Percentiles rank a stretch among this genome's conserved stretches.
phyloP scores from a whole-genome alignment of 2,329 filamentous ascomycete species.

The Fusarium sororula region DNA sequence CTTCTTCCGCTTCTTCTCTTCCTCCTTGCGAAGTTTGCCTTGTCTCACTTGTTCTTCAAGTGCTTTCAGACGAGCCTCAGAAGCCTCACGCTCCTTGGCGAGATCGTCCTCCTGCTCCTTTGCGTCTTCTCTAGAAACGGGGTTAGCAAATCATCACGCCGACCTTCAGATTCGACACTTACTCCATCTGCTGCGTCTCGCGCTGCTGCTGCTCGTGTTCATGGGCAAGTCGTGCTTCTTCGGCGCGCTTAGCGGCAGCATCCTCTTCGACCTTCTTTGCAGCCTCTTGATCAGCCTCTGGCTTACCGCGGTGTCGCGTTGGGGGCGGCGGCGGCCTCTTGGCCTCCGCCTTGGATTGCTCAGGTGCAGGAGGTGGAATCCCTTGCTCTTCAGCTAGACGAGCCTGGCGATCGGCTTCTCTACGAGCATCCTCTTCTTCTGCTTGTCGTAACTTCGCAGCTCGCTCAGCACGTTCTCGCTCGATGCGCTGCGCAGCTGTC shows the following conservation, averaged over 20 bases:
- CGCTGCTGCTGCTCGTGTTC: slow-evolving; percentile 81
- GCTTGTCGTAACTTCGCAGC: slow-evolving; percentile 88
- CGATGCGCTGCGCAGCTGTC: slow-evolving; percentile 81
- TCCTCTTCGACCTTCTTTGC: slow-evolving; percentile 68
- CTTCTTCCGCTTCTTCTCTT: slow-evolving; percentile 93
- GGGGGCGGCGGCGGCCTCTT: slow-evolving; percentile 83
- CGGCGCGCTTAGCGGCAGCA: slow-evolving; percentile 64
- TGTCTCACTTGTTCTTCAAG: slow-evolving; percentile 94
- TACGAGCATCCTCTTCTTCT: slow-evolving; percentile 90
- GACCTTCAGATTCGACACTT: slow-evolving; percentile 56
- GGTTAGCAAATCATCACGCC: slow-evolving; percentile 39
- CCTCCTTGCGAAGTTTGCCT: slow-evolving; percentile 94
- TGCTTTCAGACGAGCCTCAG: slow-evolving; percentile 83
- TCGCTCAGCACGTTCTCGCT: slow-evolving; percentile 87
- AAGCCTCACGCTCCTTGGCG: slow-evolving; percentile 79
- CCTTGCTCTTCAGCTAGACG: slow-evolving; percentile 82
- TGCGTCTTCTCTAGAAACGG: slow-evolving; percentile 71
- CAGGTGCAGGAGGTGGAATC: slow-evolving; percentile 64
- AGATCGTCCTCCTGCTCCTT: slow-evolving; percentile 82
- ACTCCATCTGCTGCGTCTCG: slow-evolving; percentile 83
- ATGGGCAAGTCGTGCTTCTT: slow-evolving; percentile 71
- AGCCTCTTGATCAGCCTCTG: slow-evolving; percentile 67
- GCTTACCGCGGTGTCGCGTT: slow-evolving; percentile 72
- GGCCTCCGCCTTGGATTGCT: slow-evolving; percentile 55
- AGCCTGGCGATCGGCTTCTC: slow-evolving; percentile 87